phyloP scores from a whole-genome alignment of 2,329 filamentous ascomycete genomes.

The Calonectria fujianensis region DNA sequence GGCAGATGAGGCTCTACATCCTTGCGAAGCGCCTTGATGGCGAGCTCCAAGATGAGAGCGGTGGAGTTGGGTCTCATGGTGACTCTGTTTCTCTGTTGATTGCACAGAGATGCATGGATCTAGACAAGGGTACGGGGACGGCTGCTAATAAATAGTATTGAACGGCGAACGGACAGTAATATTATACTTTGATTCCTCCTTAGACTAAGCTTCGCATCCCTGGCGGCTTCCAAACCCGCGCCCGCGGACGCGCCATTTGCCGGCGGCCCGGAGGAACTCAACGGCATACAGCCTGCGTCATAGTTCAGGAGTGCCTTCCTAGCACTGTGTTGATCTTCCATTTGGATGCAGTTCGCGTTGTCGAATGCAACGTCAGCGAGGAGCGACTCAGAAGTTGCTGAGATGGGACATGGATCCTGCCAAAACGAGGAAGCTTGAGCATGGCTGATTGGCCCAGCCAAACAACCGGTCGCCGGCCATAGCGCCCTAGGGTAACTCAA shows the following conservation, averaged over 20 bases:
- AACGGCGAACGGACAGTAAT: not conserved
- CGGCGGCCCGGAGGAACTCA: constrained; percentile 1
- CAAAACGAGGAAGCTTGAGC: constrained; percentile 12
- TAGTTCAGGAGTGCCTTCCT: not conserved
- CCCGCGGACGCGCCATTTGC: constrained; percentile 5
- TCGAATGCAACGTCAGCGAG: constrained; percentile 18
- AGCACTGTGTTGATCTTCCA: not conserved
- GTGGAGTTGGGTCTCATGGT: constrained; percentile 27
- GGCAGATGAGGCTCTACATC: constrained; percentile 23
- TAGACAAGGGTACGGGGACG: not conserved
- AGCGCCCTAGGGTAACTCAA: constrained; percentile 12
- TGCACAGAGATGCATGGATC: not conserved
- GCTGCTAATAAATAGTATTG: not conserved
- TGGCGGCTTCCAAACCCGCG: not conserved
- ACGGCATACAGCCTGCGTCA: not conserved
- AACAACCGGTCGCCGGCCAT: not conserved
- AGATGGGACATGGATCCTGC: constrained; percentile 15
- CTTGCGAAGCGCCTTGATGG: constrained; percentile 11
- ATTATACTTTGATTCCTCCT: constrained; percentile 20
- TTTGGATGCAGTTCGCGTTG: constrained; percentile 10
- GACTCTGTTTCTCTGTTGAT: constrained; percentile 1
- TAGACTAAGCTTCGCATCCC: not conserved
- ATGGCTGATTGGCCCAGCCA: not conserved
- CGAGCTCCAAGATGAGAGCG: constrained; percentile 8
- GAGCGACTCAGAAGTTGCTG: not conserved